Percentiles rank a stretch among this genome's conserved stretches.
phyloP scores from a whole-genome alignment of 345 rosid species.

The Angophora floribunda region DNA sequence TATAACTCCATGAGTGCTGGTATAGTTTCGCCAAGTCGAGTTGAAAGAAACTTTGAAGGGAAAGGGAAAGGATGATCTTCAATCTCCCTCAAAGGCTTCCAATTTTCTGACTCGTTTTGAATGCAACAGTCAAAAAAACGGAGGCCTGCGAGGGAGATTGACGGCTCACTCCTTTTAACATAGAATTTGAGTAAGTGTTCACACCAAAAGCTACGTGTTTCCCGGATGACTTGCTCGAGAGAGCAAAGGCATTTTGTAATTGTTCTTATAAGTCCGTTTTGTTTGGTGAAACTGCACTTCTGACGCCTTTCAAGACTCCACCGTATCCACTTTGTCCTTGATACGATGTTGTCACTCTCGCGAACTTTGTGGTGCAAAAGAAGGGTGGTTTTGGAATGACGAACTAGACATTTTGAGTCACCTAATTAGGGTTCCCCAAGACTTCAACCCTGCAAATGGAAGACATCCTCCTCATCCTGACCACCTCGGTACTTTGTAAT shows the following conservation, averaged over 20 bases:
- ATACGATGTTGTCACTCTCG: neutral
- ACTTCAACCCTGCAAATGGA: neutral
- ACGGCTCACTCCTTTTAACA: neutral
- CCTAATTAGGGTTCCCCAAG: neutral
- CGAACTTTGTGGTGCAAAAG: neutral
- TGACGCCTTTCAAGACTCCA: neutral
- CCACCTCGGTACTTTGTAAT: neutral
- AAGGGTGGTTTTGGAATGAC: neutral
- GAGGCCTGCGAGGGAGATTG: neutral
- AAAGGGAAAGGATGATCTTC: neutral
- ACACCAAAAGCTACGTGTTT: neutral
- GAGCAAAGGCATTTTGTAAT: neutral
- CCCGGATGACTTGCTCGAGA: neutral
- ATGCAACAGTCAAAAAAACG: neutral
- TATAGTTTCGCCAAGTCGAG: neutral
- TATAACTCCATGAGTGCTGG: neutral
- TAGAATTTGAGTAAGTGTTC: neutral
- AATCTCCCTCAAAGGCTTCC: conserved; percentile 11
- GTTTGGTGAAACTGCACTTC: neutral
- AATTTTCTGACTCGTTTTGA: neutral
- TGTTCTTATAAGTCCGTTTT: neutral
- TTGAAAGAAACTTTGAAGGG: neutral
- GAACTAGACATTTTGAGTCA: neutral
- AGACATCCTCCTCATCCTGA: neutral
- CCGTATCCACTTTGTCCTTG: neutral